These are phyloP conservation scores for Magnusiomyces sp. DNA, from an alignment of 1,139 yeast genomes.

Conservation along the genomic window DNA sequence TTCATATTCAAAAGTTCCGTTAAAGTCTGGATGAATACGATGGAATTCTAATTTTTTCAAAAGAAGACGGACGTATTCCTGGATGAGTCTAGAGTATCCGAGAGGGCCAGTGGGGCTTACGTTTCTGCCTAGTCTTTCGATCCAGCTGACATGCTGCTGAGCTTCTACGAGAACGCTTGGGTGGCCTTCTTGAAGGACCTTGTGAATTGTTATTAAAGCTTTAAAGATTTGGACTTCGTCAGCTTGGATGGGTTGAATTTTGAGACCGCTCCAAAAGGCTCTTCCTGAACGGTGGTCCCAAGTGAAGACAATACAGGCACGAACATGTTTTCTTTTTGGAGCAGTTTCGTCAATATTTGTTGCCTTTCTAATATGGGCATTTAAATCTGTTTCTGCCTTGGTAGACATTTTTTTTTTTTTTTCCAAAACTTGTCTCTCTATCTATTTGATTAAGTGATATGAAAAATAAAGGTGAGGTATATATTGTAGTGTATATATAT, in stretches of 20 bases:
- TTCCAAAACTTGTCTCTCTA: not conserved
- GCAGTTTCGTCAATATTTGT: constrained; percentile 82
- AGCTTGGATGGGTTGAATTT: constrained; percentile 68
- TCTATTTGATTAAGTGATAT: no score
- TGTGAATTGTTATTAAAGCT: constrained; percentile 80
- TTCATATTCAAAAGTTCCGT: constrained; percentile 92
- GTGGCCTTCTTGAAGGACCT: constrained; percentile 95
- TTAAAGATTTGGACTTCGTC: constrained; percentile 83
- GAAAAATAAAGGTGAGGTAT: no score
- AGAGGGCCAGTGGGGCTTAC: constrained; percentile 23
- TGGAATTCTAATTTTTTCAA: constrained; percentile 75
- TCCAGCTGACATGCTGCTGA: constrained; percentile 60
- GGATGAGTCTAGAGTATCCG: constrained; percentile 67
- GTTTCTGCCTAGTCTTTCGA: constrained; percentile 34
- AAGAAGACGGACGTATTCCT: constrained; percentile 65
- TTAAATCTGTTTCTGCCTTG: constrained; percentile 34
- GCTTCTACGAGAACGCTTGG: constrained; percentile 78
- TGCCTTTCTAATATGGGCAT: constrained; percentile 73
- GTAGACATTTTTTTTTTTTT: constrained; percentile 17
- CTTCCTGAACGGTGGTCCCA: constrained; percentile 91
- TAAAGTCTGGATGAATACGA: constrained; percentile 77
- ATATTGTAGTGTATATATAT: no score
- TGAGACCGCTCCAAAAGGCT: constrained; percentile 81
- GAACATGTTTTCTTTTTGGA: constrained; percentile 90
- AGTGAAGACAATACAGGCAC: constrained; percentile 85